Conservation (phyloP, 352 stramenopile genomes). For the Globisporangium parvum region DNA sequence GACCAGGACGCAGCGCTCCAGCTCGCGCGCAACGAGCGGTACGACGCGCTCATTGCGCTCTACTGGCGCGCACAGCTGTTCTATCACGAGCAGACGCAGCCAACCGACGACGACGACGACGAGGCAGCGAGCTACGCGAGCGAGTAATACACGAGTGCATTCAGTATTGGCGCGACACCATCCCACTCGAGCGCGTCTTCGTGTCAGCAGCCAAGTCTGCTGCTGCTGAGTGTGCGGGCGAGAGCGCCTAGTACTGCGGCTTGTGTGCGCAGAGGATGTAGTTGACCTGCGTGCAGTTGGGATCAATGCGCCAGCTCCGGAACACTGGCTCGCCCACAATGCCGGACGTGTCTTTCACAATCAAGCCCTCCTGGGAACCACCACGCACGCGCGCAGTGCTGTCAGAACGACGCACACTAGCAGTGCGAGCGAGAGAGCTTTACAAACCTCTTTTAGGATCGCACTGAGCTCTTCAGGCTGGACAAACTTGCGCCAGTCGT, state of each 20-base stretch:
- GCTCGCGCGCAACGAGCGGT: conserved; percentile 41
- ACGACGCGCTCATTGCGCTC: conserved; percentile 35
- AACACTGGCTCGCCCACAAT: conserved; percentile 77
- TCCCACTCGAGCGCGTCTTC: too few relatives aligned
- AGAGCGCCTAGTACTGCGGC: conserved; percentile 18
- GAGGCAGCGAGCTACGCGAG: neutral
- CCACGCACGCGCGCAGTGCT: too few relatives aligned
- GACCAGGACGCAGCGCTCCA: conserved; percentile 36
- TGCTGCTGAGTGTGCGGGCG: neutral
- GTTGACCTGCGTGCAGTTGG: conserved; percentile 72
- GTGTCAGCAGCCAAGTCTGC: neutral
- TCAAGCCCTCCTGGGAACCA: conserved; percentile 29
- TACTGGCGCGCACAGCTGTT: conserved; percentile 35
- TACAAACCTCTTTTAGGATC: conserved; percentile 43
- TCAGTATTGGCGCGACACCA: neutral
- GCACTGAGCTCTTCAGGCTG: conserved; percentile 54
- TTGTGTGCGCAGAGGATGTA: conserved; percentile 82
- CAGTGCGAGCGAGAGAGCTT: neutral
- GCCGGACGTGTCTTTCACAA: conserved; percentile 62
- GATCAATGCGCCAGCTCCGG: conserved; percentile 65
- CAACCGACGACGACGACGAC: conserved; percentile 4
- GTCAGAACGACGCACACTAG: too few relatives aligned
- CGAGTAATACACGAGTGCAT: neutral
- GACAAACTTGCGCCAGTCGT: conserved; percentile 86
- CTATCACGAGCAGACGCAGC: conserved; percentile 11